Conservation (phyloP, 2,329 filamentous ascomycete species). For the Coniochaeta sp. region DNA sequence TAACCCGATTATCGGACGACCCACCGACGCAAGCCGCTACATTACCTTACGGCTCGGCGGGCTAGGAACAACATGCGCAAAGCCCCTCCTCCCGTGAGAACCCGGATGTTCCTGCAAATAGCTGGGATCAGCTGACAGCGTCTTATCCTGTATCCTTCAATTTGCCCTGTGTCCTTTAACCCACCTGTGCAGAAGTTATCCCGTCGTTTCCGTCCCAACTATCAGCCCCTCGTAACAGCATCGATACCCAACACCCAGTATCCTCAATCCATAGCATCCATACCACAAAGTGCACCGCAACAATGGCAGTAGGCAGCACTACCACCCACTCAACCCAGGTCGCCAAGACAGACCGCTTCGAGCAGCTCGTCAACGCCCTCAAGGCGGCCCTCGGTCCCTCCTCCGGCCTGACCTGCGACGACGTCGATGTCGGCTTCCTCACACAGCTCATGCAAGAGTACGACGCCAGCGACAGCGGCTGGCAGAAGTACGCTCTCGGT, state of each 20-base stretch:
- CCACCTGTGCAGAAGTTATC: neutral
- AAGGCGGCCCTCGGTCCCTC: conserved; percentile 70
- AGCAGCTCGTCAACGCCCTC: conserved; percentile 65
- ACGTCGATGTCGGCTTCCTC: conserved; percentile 69
- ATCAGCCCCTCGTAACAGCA: no score
- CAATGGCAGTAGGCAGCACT: neutral
- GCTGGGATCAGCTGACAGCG: neutral
- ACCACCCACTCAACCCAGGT: neutral
- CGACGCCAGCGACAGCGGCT: conserved; percentile 59
- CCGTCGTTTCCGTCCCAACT: no score
- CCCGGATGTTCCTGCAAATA: neutral
- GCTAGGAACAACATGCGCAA: neutral
- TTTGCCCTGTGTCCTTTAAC: no score
- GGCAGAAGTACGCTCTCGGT: conserved; percentile 68
- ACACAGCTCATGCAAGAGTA: conserved; percentile 70
- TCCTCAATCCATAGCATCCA: neutral
- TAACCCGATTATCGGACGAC: neutral
- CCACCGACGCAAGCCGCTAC: neutral
- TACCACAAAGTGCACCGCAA: neutral
- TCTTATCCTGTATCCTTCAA: no score
- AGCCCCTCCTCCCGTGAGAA: neutral
- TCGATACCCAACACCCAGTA: no score
- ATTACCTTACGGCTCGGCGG: conserved; percentile 1
- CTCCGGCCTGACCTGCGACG: conserved; percentile 74
- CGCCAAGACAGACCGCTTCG: conserved; percentile 44